Percentiles rank a stretch among this genome's conserved stretches.
These are phyloP conservation scores for Mycena capillaripes DNA, from an alignment of 768 basidiomycete species.

Conservation along the genomic window DNA sequence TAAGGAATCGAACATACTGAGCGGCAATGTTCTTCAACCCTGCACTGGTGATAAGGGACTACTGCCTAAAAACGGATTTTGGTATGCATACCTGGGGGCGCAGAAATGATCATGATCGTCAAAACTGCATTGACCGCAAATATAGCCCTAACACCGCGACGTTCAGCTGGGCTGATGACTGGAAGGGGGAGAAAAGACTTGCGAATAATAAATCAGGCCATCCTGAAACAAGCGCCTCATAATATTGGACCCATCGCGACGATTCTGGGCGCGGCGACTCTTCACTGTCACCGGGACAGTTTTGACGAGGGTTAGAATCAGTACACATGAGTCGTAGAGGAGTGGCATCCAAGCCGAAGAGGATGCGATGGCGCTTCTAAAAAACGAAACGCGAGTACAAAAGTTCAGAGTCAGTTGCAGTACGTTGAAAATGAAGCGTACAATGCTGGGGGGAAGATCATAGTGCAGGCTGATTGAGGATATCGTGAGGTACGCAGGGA, in stretches of 20 bases:
- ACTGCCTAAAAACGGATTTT: neutral
- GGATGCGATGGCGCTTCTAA: slow-evolving; percentile 56
- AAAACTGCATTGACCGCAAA: slow-evolving; percentile 58
- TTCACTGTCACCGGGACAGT: slow-evolving; percentile 45
- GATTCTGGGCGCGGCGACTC: no score
- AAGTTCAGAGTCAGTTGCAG: neutral
- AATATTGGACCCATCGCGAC: slow-evolving; percentile 57
- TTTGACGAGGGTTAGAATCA: slow-evolving; percentile 55
- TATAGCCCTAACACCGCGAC: slow-evolving; percentile 52
- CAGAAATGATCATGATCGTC: slow-evolving; percentile 60
- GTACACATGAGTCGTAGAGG: slow-evolving; percentile 60
- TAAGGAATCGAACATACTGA: slow-evolving; percentile 52
- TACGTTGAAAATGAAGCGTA: slow-evolving; percentile 39
- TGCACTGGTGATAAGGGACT: neutral
- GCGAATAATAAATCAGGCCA: slow-evolving; percentile 64
- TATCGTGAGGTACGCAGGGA: no score
- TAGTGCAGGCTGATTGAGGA: slow-evolving; percentile 60
- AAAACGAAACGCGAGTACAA: slow-evolving; percentile 37
- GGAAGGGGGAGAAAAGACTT: neutral
- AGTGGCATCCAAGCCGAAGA: slow-evolving; percentile 67
- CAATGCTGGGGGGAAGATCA: slow-evolving; percentile 56
- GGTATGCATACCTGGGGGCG: slow-evolving; percentile 47
- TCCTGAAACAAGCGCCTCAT: slow-evolving; percentile 59
- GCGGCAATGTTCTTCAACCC: slow-evolving; percentile 62
- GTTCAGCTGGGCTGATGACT: no score